These are phyloP conservation scores for Priceomyces carsonii DNA, from an alignment of 805 yeast species.

Conservation along the genomic window DNA sequence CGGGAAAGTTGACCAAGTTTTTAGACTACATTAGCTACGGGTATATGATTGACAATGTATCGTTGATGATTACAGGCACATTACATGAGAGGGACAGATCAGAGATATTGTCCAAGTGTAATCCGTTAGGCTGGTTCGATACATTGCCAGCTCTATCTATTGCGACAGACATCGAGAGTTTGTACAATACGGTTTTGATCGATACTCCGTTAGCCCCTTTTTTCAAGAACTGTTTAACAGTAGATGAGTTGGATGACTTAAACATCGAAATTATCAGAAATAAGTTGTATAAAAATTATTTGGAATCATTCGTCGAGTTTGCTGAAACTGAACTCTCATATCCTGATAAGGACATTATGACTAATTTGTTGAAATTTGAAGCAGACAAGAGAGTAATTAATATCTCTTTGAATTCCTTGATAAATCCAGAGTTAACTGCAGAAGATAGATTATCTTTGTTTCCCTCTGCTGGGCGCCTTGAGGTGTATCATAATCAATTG, in stretches of 20 bases:
- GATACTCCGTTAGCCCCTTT: constrained; percentile 98
- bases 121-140: constrained; percentile 98
- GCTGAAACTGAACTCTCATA: constrained; percentile 57
- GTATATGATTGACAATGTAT: constrained; percentile 97
- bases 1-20: constrained; percentile 75
- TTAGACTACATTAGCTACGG: constrained; percentile 94
- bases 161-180: constrained; percentile 92
- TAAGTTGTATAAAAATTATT: constrained; percentile 86
- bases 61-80: constrained; percentile 94
- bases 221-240: constrained; percentile 84
- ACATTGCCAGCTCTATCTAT: constrained; percentile 93
- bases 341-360: constrained; percentile 85
- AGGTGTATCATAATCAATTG: constrained; percentile 63
- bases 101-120: constrained; percentile 87
- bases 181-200: constrained; percentile 87
- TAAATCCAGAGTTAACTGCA: constrained; percentile 68
- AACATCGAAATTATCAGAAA: constrained; percentile 95
- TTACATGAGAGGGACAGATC: constrained; percentile 89
- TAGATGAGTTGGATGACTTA: constrained; percentile 89
- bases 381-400: constrained; percentile 95
- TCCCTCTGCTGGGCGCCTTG: constrained; percentile 83
- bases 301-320: constrained; percentile 81
- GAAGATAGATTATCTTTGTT: constrained; percentile 71
- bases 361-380: constrained; percentile 76
- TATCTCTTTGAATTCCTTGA: constrained; percentile 86